Percentiles rank a stretch among this genome's conserved stretches.
These are phyloP conservation scores for Cladosporium sphaerospermum DNA, from an alignment of 2,329 filamentous ascomycete genomes.

Conservation along the genomic window DNA sequence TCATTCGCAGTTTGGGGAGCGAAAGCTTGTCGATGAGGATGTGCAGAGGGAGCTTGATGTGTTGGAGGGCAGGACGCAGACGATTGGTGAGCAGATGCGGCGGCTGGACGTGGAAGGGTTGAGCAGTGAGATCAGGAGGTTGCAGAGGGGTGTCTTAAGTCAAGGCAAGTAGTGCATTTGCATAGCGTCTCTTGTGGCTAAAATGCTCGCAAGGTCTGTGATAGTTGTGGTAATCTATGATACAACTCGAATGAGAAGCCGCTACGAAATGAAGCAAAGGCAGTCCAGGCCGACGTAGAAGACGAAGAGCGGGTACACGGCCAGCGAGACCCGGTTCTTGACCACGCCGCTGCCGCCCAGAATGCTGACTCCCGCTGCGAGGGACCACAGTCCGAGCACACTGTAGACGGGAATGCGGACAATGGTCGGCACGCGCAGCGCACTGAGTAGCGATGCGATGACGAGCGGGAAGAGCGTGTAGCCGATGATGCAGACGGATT, in stretches of 20 bases:
- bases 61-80: slow-evolving; percentile 34
- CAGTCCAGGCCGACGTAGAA: slow-evolving; percentile 93
- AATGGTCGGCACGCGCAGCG: slow-evolving; percentile 70
- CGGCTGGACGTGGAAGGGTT: slow-evolving; percentile 27
- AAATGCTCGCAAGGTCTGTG: not conserved
- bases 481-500: slow-evolving; percentile 95
- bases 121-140: slow-evolving; percentile 16
- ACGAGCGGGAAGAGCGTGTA: slow-evolving; percentile 97
- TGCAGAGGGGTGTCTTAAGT: slow-evolving; percentile 13
- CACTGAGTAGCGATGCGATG: slow-evolving; percentile 83
- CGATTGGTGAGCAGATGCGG: slow-evolving; percentile 32
- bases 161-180: not conserved
- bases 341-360: slow-evolving; percentile 91
- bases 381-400: slow-evolving; percentile 81
- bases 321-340: slow-evolving; percentile 86
- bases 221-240: not conserved
- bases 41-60: slow-evolving; percentile 28
- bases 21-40: slow-evolving; percentile 20
- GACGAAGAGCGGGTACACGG: slow-evolving; percentile 89
- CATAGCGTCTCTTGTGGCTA: not conserved
- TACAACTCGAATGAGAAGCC: not conserved
- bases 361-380: slow-evolving; percentile 93
- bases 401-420: slow-evolving; percentile 85
- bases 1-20: slow-evolving; percentile 22
- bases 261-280: slow-evolving; percentile 91